These are phyloP conservation scores for Geosmithia flava DNA, from an alignment of 2,329 filamentous ascomycete genomes.

Conservation along the genomic window DNA sequence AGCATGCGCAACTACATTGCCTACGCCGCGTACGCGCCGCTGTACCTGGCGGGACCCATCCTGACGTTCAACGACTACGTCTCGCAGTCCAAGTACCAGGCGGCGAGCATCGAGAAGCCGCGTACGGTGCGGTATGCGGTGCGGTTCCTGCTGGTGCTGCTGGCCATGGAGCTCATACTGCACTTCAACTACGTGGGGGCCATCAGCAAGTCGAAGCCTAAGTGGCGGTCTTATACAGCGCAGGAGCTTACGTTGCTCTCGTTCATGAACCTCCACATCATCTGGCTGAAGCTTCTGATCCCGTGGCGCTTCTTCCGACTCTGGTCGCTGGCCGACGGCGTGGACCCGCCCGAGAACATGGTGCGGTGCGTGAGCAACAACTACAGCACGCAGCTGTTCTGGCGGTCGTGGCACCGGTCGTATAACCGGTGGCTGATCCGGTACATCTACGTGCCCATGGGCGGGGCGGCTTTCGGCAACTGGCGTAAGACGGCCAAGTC, in stretches of 20 bases:
- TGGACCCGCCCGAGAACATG: conserved; percentile 98
- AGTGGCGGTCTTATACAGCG: conserved; percentile 75
- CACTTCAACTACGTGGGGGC: conserved; percentile 92
- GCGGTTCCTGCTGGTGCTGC: conserved; percentile 66
- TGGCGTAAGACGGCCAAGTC: conserved; percentile 38
- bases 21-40: conserved; percentile 80
- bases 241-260: conserved; percentile 82
- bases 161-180: conserved; percentile 82
- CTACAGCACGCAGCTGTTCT: conserved; percentile 82
- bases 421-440: conserved; percentile 92
- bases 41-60: conserved; percentile 89
- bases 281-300: conserved; percentile 94
- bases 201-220: conserved; percentile 68
- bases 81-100: conserved; percentile 64
- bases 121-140: conserved; percentile 73
- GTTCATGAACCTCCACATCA: conserved; percentile 91
- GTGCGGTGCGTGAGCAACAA: conserved; percentile 93
- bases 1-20: conserved; percentile 78
- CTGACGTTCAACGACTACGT: conserved; percentile 98
- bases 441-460: conserved; percentile 88
- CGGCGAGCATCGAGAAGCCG: conserved; percentile 54
- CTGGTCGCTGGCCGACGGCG: conserved; percentile 82
- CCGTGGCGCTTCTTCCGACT: conserved; percentile 98
- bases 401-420: conserved; percentile 90
- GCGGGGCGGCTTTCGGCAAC: conserved; percentile 47